A percentile compares a stretch with the other conserved stretches of the same genome.
Evolutionary conservation across 257 asterid genomes (phyloP).

Genomic region (Solanum infundibuliforme): DNA sequence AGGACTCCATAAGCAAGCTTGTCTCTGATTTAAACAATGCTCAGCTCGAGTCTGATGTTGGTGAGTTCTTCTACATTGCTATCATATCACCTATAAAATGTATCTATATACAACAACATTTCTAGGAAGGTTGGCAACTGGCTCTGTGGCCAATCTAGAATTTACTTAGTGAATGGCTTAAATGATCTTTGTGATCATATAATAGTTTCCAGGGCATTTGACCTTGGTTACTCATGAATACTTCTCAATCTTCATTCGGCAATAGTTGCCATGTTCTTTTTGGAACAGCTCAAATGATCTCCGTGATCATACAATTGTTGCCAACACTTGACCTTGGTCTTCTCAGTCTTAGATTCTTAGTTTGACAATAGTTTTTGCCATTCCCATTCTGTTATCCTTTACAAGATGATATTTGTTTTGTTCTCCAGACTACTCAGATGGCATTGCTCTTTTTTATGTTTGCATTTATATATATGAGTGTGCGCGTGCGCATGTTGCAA

Average conservation of each 20-base stretch:
- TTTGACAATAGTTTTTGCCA: not conserved
- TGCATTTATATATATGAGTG: not conserved
- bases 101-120: not conserved
- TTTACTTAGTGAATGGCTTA: not conserved
- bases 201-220: not conserved
- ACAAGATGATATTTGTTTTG: not conserved
- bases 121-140: not conserved
- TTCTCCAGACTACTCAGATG: not conserved
- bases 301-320: not conserved
- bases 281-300: not conserved
- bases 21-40: constrained; percentile 74
- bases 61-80: constrained; percentile 27
- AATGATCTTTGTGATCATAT: not conserved
- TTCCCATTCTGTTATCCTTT: not conserved
- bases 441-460: not conserved
- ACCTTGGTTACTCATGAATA: not conserved
- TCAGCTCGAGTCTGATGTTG: constrained; percentile 79
- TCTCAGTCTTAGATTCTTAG: not conserved
- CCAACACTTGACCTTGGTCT: not conserved
- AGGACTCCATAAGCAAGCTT: constrained; percentile 77
- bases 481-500: not conserved
- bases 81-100: not conserved
- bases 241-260: not conserved
- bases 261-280: not conserved
- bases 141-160: not conserved